These are phyloP conservation scores for Flaveria floridana DNA, from an alignment of 140 eudicot species.

Conservation along the genomic window DNA sequence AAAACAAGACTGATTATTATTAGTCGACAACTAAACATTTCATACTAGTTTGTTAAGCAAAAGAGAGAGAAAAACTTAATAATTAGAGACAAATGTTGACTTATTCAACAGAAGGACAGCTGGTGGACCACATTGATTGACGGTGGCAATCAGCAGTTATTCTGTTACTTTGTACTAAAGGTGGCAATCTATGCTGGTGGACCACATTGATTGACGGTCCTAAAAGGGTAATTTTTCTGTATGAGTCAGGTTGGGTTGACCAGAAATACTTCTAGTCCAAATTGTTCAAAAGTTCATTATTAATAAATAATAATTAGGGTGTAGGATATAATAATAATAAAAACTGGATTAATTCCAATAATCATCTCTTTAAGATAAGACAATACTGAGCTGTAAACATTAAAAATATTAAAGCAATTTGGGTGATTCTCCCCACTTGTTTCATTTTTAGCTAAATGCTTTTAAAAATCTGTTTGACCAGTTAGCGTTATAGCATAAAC, in stretches of 20 bases:
- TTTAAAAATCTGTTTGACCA: not conserved
- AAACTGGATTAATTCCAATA: not conserved
- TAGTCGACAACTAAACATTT: not conserved
- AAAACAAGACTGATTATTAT: too few relatives aligned
- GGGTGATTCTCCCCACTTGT: too few relatives aligned
- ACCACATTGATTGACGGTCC: not conserved
- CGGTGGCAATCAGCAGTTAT: not conserved
- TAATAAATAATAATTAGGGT: not conserved
- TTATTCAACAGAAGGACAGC: not conserved
- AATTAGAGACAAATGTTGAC: not conserved
- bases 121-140: too few relatives aligned
- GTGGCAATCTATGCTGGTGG: not conserved
- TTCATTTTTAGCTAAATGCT: not conserved
- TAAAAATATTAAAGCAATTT: not conserved
- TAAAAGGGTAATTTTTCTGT: not conserved
- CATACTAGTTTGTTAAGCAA: not conserved
- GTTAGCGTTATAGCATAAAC: not conserved
- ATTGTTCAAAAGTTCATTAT: not conserved
- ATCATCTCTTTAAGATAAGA: not conserved
- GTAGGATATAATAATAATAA: not conserved
- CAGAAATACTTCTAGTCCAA: not conserved
- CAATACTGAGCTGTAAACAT: not conserved
- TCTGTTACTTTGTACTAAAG: slow-evolving; percentile 7
- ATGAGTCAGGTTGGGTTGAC: not conserved
- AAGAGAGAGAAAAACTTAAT: not conserved